These are phyloP conservation scores for Tetracentron sinense DNA, from an alignment of 164 flowering plant genomes.

Conservation along the genomic window DNA sequence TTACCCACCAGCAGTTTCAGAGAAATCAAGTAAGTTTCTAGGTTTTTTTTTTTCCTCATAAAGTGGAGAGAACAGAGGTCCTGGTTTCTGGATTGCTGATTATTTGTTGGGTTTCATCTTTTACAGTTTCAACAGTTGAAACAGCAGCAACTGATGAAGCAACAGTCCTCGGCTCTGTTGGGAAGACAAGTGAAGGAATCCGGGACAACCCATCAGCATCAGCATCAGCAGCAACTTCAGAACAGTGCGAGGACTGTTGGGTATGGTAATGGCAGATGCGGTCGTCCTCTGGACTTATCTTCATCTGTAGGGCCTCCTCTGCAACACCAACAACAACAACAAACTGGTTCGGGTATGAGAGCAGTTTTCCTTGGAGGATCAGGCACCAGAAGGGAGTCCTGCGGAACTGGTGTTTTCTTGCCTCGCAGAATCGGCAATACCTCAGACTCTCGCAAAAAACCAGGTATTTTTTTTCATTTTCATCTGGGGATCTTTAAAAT, in stretches of 20 bases:
- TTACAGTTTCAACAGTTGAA: slow-evolving; percentile 47
- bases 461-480: slow-evolving; percentile 29
- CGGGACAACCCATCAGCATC: slow-evolving; percentile 11
- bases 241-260: slow-evolving; percentile 16
- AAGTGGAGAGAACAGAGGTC: not conserved
- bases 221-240: slow-evolving; percentile 7
- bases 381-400: slow-evolving; percentile 29
- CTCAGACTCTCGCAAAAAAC: slow-evolving; percentile 40
- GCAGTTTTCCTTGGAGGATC: slow-evolving; percentile 52
- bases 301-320: slow-evolving; percentile 62
- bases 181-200: slow-evolving; percentile 18
- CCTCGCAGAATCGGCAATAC: slow-evolving; percentile 37
- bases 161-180: slow-evolving; percentile 18
- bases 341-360: slow-evolving; percentile 42
- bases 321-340: slow-evolving; percentile 29
- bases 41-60: not conserved
- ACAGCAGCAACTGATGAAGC: slow-evolving; percentile 42
- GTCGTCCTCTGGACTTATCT: slow-evolving; percentile 36
- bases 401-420: slow-evolving; percentile 76
- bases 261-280: slow-evolving; percentile 2
- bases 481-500: not conserved
- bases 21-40: slow-evolving; percentile 27
- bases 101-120: slow-evolving; percentile 3
- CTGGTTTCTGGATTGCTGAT: not conserved
- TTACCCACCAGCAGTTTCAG: slow-evolving; percentile 40